These are phyloP conservation scores for Monosporascus ibericus DNA, from an alignment of 2,329 filamentous ascomycete species.

Conservation along the genomic window DNA sequence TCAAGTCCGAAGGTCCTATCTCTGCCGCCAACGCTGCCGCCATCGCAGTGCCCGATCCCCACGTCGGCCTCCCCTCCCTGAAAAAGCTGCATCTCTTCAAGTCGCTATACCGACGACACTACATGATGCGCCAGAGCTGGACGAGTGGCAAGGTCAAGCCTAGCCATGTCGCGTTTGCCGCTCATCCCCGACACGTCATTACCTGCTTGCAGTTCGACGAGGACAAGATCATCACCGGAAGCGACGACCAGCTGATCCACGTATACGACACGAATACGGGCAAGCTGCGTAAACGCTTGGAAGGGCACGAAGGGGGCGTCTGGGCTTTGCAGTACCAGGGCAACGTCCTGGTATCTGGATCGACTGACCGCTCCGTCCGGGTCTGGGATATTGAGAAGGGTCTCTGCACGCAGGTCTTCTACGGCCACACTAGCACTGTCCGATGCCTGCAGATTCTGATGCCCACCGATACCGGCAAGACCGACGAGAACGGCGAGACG, in stretches of 20 bases:
- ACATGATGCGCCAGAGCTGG: slow-evolving; percentile 88
- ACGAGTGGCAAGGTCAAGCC: slow-evolving; percentile 81
- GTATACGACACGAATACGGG: slow-evolving; percentile 97
- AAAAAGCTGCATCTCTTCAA: slow-evolving; percentile 90
- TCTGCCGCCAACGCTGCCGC: slow-evolving; percentile 83
- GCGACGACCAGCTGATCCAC: slow-evolving; percentile 95
- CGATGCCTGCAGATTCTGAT: slow-evolving; percentile 92
- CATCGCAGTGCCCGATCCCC: slow-evolving; percentile 72
- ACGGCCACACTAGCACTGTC: slow-evolving; percentile 95
- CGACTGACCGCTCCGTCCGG: slow-evolving; percentile 94
- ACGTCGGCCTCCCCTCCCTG: slow-evolving; percentile 70
- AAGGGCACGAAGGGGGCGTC: slow-evolving; percentile 93
- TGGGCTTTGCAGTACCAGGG: slow-evolving; percentile 97
- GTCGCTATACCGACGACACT: slow-evolving; percentile 87
- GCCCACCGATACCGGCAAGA: slow-evolving; percentile 70
- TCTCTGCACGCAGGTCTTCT: slow-evolving; percentile 89
- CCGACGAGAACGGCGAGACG: slow-evolving; percentile 60
- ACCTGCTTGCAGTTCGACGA: slow-evolving; percentile 97
- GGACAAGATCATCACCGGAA: slow-evolving; percentile 96
- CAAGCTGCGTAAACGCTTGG: slow-evolving; percentile 71
- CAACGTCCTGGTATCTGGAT: slow-evolving; percentile 90
- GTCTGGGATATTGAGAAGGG: slow-evolving; percentile 98
- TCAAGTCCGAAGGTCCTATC: slow-evolving; percentile 73
- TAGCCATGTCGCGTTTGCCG: slow-evolving; percentile 90
- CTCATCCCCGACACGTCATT: slow-evolving; percentile 92